These are phyloP conservation scores for Beauveria brongniartii DNA, from an alignment of 2,329 filamentous ascomycete genomes.

Conservation along the genomic window DNA sequence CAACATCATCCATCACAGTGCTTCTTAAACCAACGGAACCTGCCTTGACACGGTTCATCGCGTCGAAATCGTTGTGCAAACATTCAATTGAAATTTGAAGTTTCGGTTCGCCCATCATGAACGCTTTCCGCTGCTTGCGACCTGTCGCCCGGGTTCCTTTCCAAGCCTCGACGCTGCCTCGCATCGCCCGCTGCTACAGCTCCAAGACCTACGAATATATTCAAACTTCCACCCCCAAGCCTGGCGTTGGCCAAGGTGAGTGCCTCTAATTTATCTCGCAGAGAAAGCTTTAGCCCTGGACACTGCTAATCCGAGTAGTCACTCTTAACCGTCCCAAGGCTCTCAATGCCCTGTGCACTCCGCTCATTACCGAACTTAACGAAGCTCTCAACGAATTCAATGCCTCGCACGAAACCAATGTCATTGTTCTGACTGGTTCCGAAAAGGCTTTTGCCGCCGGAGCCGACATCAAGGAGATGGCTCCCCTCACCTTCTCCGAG, in stretches of 20 bases:
- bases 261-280: neutral
- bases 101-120: slow-evolving; percentile 30
- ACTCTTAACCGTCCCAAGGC: slow-evolving; percentile 91
- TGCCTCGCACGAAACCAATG: slow-evolving; percentile 57
- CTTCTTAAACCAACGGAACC: neutral
- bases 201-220: slow-evolving; percentile 68
- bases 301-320: slow-evolving; percentile 45
- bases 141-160: slow-evolving; percentile 46
- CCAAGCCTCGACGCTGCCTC: slow-evolving; percentile 48
- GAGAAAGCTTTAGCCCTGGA: neutral
- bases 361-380: slow-evolving; percentile 86
- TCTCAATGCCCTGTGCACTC: slow-evolving; percentile 86
- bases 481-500: slow-evolving; percentile 75
- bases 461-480: slow-evolving; percentile 99
- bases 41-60: neutral
- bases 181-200: slow-evolving; percentile 44
- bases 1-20: slow-evolving; percentile 3
- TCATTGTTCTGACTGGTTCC: slow-evolving; percentile 81
- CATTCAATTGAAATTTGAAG: neutral
- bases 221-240: slow-evolving; percentile 70
- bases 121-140: slow-evolving; percentile 49
- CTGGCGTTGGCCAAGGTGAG: slow-evolving; percentile 84
- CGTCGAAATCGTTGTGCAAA: neutral
- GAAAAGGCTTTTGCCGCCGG: slow-evolving; percentile 89
- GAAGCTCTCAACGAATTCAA: slow-evolving; percentile 65